Evolutionary conservation across 495 filamentous ascomycete genomes (phyloP), one percentile per base, ranked within the genome.

Genomic region (Gamarada debralockiae): DNA sequence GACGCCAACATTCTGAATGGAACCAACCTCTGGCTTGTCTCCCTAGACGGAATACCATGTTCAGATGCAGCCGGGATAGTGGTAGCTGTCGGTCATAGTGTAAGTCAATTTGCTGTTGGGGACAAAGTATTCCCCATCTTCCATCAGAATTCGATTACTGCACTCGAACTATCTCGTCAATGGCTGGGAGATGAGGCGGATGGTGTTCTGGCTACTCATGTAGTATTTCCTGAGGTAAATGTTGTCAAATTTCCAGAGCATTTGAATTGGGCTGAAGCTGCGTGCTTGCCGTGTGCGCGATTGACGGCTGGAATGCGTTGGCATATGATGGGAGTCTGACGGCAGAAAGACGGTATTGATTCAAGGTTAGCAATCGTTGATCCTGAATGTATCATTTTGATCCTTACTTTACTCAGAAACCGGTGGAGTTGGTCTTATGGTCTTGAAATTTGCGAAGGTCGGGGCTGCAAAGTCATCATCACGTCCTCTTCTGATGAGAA

Each of bases 371-470:
- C 8, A 34, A n/a, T 18, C 12, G 14, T 42, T 20, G n/a, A n/a
- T 42, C 2, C 15, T 42, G 39, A 18, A 3, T 2, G 39, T 2
- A 42, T 12, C 39, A n/a, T 12, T 14, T 12, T 17, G 39, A 42
- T 22, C 39, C 53, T 58, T 13, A 68, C 31, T 50, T 10, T 12
- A 9, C 31, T 21, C 20, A 52, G 49, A 38, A 18, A 91, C 86
- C 5, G 88, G 89, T 5, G 87, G 87, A 56, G 87, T 93, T 12
- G 85, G n/a, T n/a, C n/a, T n/a, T n/a, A n/a, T n/a, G n/a, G n/a
- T 72, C 23, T 58, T 92, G 50, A 84, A 87, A 77, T 89, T 92
- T 58, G 89, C 89, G 43, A 56, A 33, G n/a, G n/a, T n/a, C n/a
- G n/a, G n/a, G n/a, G n/a, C n/a, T n/a, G n/a, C n/a, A n/a, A n/a